Conservation (phyloP, 129 eudicot genomes). For the Sambucus nigra region DNA sequence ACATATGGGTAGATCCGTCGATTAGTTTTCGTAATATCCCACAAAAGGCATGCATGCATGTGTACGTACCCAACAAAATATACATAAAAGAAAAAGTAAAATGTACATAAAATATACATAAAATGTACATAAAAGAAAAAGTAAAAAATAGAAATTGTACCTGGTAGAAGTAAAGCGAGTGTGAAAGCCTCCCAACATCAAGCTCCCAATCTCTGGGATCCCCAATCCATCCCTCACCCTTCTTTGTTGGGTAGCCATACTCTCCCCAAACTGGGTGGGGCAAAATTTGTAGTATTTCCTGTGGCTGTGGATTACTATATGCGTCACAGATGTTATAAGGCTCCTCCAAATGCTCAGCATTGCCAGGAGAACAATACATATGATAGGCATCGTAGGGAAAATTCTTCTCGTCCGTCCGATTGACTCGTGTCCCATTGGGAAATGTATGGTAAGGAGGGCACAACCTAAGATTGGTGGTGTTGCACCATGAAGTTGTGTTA, state of each 20-base stretch:
- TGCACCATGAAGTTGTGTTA: constrained; percentile 7
- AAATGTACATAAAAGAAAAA: too few relatives aligned
- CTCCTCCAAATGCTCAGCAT: constrained; percentile 28
- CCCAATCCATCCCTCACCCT: constrained; percentile 44
- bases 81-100: too few relatives aligned
- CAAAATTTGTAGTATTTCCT: constrained; percentile 36
- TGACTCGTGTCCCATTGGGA: constrained; percentile 24
- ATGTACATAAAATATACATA: too few relatives aligned
- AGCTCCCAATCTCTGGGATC: constrained; percentile 45
- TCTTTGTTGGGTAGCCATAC: constrained; percentile 35
- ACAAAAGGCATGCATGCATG: neutral
- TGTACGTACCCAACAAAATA: too few relatives aligned
- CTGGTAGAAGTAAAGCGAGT: constrained; percentile 38
- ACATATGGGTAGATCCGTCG: too few relatives aligned
- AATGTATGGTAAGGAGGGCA: constrained; percentile 52
- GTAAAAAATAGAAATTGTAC: constrained; percentile 4
- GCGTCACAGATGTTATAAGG: constrained; percentile 35
- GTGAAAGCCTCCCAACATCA: constrained; percentile 32
- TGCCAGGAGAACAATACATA: constrained; percentile 42
- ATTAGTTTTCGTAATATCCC: too few relatives aligned
- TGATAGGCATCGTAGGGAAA: constrained; percentile 47
- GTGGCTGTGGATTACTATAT: constrained; percentile 46
- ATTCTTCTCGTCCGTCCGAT: constrained; percentile 26
- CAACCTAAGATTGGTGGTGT: constrained; percentile 13
- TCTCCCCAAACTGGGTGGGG: constrained; percentile 49